Conservation (phyloP, 1,284 basidiomycete species). For the Cryptococcus sp. region DNA sequence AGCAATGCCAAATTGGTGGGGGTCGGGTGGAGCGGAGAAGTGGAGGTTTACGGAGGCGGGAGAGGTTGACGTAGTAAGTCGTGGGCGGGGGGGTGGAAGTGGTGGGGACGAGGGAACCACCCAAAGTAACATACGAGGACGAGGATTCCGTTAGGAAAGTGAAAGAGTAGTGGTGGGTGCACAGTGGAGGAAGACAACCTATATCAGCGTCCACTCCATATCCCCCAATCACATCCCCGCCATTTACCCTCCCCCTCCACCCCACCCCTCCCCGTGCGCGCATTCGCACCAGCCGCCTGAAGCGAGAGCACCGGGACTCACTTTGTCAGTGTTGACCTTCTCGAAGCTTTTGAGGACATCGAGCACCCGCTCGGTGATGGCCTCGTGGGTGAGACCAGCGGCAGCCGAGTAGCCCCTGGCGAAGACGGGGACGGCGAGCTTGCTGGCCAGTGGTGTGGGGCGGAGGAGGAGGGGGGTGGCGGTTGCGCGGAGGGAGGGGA, state of each 20-base stretch:
- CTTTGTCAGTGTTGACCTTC: slow-evolving; percentile 85
- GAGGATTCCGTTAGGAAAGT: not conserved
- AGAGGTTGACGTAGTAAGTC: not conserved
- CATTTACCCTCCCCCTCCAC: slow-evolving; percentile 4
- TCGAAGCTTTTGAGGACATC: slow-evolving; percentile 93
- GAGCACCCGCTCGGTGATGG: slow-evolving; percentile 76
- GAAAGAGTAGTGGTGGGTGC: not conserved
- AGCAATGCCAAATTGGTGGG: not conserved
- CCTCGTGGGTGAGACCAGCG: slow-evolving; percentile 67
- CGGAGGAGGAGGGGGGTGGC: slow-evolving; percentile 13
- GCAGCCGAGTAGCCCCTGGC: slow-evolving; percentile 66
- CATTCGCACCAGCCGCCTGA: too few relatives aligned
- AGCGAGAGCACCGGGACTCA: slow-evolving; percentile 43
- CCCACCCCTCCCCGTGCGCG: not conserved
- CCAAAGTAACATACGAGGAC: not conserved
- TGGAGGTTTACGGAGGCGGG: not conserved
- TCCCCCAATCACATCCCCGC: slow-evolving; percentile 10
- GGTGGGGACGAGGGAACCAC: not conserved
- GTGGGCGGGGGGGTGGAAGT: not conserved
- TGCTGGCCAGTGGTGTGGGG: not conserved
- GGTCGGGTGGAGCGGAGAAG: not conserved
- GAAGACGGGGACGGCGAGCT: slow-evolving; percentile 7
- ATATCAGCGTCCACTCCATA: too few relatives aligned
- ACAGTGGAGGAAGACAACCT: too few relatives aligned
- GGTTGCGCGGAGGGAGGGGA: slow-evolving; percentile 19